phyloP scores from a whole-genome alignment of 2,329 filamentous ascomycete species.

The Parastagonospora avenae region DNA sequence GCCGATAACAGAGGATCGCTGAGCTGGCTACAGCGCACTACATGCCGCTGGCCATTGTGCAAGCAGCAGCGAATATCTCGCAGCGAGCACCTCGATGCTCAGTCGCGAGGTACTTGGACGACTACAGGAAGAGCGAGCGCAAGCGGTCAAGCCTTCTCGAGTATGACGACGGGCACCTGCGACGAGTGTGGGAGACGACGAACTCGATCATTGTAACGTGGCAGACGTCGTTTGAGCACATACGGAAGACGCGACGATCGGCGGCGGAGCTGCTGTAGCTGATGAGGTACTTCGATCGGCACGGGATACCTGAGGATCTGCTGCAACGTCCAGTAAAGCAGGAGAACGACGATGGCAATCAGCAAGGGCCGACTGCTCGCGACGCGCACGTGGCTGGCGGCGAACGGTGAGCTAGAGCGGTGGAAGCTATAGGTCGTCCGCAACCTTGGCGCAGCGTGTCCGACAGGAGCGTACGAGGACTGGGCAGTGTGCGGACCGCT shows the following conservation, averaged over 20 bases:
- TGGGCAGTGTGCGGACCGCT: no score
- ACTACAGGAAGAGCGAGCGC: conserved; percentile 45
- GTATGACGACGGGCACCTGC: conserved; percentile 31
- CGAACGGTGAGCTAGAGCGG: no score
- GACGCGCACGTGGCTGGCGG: no score
- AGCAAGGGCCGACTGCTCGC: no score
- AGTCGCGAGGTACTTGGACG: conserved; percentile 44
- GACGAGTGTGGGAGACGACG: conserved; percentile 36
- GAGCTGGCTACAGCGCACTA: conserved; percentile 21
- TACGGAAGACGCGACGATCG: conserved; percentile 26
- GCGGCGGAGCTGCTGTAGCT: conserved; percentile 53
- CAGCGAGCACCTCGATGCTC: conserved; percentile 12
- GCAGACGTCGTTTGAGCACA: conserved; percentile 39
- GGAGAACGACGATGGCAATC: no score
- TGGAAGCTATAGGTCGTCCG: no score
- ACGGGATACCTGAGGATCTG: conserved; percentile 42
- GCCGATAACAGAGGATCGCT: not conserved
- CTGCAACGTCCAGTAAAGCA: no score
- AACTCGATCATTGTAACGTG: conserved; percentile 46
- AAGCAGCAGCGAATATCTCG: conserved; percentile 41
- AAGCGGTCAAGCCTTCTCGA: conserved; percentile 20
- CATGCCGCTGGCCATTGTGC: conserved; percentile 42
- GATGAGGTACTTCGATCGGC: conserved; percentile 54
- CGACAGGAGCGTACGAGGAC: no score
- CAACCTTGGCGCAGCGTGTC: no score